Evolutionary conservation across 495 filamentous ascomycete species (phyloP).

Genomic region (Chaetomidium leptoderma): DNA sequence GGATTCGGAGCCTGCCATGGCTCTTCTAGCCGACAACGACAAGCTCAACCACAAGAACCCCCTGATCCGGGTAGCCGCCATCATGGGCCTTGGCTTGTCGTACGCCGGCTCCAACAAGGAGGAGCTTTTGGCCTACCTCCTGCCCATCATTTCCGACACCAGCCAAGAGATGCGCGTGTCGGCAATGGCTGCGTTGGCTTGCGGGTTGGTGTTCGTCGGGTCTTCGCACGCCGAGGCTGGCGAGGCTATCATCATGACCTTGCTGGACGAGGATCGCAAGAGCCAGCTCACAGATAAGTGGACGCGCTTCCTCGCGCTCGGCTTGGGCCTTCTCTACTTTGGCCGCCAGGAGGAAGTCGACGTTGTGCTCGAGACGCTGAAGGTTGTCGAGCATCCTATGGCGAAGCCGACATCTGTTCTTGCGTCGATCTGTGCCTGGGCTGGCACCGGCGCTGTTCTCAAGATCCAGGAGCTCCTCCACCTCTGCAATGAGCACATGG

Average conservation of each 20-base stretch:
- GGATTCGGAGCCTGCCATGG: constrained; percentile 82
- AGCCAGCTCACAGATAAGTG: constrained; percentile 93
- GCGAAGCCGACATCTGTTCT: constrained; percentile 84
- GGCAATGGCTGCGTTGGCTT: constrained; percentile 88
- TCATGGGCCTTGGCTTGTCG: constrained; percentile 92
- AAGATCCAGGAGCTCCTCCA: constrained; percentile 95
- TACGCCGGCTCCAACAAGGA: constrained; percentile 91
- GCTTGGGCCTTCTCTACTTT: constrained; percentile 90
- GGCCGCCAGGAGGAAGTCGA: constrained; percentile 97
- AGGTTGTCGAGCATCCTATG: constrained; percentile 94
- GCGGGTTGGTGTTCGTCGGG: constrained; percentile 89
- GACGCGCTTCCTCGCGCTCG: constrained; percentile 93
- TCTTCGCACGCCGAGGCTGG: constrained; percentile 84
- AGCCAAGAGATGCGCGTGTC: constrained; percentile 87
- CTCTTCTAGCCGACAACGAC: constrained; percentile 72
- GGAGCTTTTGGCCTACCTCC: constrained; percentile 69
- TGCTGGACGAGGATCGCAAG: constrained; percentile 85
- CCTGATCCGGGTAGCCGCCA: constrained; percentile 69
- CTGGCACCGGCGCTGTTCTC: constrained; percentile 90
- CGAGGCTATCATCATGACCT: constrained; percentile 80
- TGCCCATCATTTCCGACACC: constrained; percentile 81
- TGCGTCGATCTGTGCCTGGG: constrained; percentile 94
- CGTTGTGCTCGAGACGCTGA: constrained; percentile 88
- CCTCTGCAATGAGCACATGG: constrained; percentile 95
- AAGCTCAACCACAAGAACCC: constrained; percentile 72